Percentiles rank a stretch among this genome's conserved stretches.
These are phyloP conservation scores for Quercus robur DNA, from an alignment of 306 rosid species.

Conservation along the genomic window DNA sequence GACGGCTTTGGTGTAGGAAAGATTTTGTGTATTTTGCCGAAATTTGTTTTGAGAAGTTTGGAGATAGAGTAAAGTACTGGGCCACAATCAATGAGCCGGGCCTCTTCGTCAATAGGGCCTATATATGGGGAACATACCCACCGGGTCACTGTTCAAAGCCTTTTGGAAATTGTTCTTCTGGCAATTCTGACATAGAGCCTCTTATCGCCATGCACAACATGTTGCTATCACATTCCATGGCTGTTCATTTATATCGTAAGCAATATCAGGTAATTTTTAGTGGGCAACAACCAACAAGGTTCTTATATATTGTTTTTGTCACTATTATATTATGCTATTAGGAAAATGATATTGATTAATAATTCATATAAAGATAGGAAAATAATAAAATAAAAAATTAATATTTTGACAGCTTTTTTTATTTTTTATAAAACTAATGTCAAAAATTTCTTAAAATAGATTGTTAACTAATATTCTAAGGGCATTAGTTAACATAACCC, in stretches of 20 bases:
- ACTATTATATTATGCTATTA: neutral
- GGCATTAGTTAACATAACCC: too few species aligned
- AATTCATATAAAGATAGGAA: too few species aligned
- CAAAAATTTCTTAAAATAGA: too few species aligned
- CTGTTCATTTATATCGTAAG: conserved; percentile 48
- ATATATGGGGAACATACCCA: conserved; percentile 31
- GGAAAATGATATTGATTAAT: too few species aligned
- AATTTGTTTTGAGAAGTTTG: conserved; percentile 45
- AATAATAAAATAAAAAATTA: too few species aligned
- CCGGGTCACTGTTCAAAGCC: conserved; percentile 61
- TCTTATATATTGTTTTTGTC: conserved; percentile 2
- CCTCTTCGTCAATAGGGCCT: conserved; percentile 24
- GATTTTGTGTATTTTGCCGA: conserved; percentile 54
- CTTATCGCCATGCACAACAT: conserved; percentile 60
- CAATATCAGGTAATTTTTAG: conserved; percentile 39
- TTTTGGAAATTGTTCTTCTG: conserved; percentile 60
- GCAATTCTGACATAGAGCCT: conserved; percentile 63
- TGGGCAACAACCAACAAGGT: neutral
- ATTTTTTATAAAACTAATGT: too few species aligned
- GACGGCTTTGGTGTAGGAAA: conserved; percentile 32
- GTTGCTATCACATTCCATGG: conserved; percentile 63
- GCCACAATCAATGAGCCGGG: conserved; percentile 52
- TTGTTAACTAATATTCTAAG: too few species aligned
- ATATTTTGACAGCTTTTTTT: too few species aligned
- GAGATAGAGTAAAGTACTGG: conserved; percentile 57